A percentile compares a stretch with the other conserved stretches of the same genome.
These are phyloP conservation scores for Leishmania mexicana DNA, from an alignment of 208 protist genomes.

Conservation along the genomic window DNA sequence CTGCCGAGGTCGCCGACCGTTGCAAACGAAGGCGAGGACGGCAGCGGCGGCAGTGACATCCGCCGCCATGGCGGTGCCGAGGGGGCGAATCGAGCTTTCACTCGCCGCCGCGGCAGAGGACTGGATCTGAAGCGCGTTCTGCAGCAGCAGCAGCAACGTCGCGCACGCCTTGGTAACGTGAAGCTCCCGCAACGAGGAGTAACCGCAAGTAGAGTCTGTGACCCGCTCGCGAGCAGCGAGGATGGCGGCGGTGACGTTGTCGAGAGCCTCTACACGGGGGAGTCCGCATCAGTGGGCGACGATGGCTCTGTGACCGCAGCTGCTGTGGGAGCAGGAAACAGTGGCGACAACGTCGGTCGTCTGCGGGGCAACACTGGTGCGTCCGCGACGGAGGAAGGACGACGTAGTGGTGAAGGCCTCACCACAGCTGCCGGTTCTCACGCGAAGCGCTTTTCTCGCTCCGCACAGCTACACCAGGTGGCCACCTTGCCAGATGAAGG, in stretches of 20 bases:
- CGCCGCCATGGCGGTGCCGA: background rate
- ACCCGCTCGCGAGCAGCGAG: background rate
- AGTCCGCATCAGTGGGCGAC: slow-evolving; percentile 5
- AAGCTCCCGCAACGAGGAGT: slow-evolving; percentile 2
- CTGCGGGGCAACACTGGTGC: slow-evolving; percentile 1
- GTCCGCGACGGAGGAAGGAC: slow-evolving; percentile 13
- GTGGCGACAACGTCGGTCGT: background rate
- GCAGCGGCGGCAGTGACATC: background rate
- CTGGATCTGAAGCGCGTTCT: slow-evolving; percentile 25
- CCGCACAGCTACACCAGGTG: slow-evolving; percentile 36
- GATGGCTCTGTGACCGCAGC: background rate
- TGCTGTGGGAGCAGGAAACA: background rate
- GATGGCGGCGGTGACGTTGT: slow-evolving; percentile 1
- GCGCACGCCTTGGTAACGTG: background rate
- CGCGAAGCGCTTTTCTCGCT: slow-evolving; percentile 23
- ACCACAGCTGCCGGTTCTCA: background rate
- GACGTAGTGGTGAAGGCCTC: background rate
- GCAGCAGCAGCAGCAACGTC: slow-evolving; percentile 26
- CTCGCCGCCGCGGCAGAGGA: slow-evolving; percentile 17
- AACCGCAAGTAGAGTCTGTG: background rate
- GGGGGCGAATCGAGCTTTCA: background rate
- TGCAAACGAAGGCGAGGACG: background rate
- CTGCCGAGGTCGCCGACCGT: slow-evolving; percentile 20
- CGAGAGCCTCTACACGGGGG: slow-evolving; percentile 22
- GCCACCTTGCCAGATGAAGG: slow-evolving; percentile 49